A percentile compares a stretch with the other conserved stretches of the same genome.
phyloP scores from a whole-genome alignment of 345 rosid species.

The Brassica cretica region DNA sequence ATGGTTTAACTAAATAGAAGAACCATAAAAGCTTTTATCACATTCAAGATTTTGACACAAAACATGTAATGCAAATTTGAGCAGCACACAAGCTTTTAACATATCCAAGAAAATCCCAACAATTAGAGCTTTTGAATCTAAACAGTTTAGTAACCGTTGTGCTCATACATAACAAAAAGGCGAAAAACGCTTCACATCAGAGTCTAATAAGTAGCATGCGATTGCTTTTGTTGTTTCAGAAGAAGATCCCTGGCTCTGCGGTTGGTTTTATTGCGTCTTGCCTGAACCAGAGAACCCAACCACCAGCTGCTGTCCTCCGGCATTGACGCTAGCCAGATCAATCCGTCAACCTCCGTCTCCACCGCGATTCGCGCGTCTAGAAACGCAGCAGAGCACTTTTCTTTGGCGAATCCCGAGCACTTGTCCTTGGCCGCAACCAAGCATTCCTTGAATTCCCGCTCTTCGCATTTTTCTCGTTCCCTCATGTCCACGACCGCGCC shows the following conservation, averaged over 20 bases:
- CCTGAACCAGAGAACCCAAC: slow-evolving; percentile 32
- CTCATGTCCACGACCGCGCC: slow-evolving; percentile 43
- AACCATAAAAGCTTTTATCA: background rate
- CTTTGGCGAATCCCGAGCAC: slow-evolving; percentile 64
- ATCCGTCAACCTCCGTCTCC: slow-evolving; percentile 35
- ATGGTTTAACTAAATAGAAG: background rate
- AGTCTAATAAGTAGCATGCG: background rate
- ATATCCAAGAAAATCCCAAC: background rate
- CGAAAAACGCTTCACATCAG: no score
- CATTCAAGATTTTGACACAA: background rate
- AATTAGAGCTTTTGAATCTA: background rate
- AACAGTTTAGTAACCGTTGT: background rate
- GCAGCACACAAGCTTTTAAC: background rate
- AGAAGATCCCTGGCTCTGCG: slow-evolving; percentile 52
- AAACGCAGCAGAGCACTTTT: slow-evolving; percentile 55
- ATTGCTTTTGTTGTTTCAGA: background rate
- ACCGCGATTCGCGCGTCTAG: slow-evolving; percentile 63
- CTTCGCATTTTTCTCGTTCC: slow-evolving; percentile 77
- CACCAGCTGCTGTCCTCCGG: slow-evolving; percentile 40
- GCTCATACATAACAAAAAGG: background rate
- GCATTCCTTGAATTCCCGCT: slow-evolving; percentile 68
- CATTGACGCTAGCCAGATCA: slow-evolving; percentile 49
- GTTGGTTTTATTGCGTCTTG: background rate
- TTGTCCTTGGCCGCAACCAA: slow-evolving; percentile 60
- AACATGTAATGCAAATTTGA: background rate